Conservation (phyloP, 2,329 filamentous ascomycete genomes). For the Claviceps citrina region DNA sequence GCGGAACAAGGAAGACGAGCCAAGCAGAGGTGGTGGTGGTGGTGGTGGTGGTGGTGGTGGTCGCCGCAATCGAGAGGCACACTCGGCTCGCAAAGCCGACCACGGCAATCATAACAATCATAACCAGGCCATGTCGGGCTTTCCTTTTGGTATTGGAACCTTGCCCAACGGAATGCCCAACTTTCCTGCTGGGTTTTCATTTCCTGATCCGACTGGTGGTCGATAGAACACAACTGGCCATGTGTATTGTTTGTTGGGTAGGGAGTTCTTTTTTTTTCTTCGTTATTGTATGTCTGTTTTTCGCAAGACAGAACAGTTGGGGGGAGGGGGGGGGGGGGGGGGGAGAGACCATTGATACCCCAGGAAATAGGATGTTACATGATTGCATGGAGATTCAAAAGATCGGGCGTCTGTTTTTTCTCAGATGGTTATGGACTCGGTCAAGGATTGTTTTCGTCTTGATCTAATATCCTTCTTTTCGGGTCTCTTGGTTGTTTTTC, state of each 20-base stretch:
- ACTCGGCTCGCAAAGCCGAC: constrained; percentile 8
- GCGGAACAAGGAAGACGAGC: constrained; percentile 26
- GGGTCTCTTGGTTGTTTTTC: too few relatives aligned
- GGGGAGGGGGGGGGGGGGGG: not conserved
- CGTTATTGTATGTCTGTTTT: not conserved
- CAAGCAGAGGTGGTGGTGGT: constrained; percentile 7
- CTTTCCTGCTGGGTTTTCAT: constrained; percentile 25
- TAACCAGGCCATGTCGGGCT: constrained; percentile 13
- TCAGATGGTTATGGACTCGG: too few relatives aligned
- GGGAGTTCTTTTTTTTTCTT: not conserved
- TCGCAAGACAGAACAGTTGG: not conserved
- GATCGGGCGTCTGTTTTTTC: too few relatives aligned
- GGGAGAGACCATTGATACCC: not conserved
- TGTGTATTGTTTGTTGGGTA: not conserved
- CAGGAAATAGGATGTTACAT: constrained; percentile 1
- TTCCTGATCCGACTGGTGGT: constrained; percentile 19
- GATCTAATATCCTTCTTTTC: too few relatives aligned
- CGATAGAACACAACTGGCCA: not conserved
- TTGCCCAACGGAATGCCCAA: constrained; percentile 28
- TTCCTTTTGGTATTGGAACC: constrained; percentile 26
- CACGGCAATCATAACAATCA: too few relatives aligned
- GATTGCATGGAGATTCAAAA: not conserved
- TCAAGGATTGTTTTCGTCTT: too few relatives aligned
- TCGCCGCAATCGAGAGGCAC: constrained; percentile 13
- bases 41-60: too few relatives aligned